phyloP scores from a whole-genome alignment of 208 protist species.

The Wallacemonas sp. region DNA sequence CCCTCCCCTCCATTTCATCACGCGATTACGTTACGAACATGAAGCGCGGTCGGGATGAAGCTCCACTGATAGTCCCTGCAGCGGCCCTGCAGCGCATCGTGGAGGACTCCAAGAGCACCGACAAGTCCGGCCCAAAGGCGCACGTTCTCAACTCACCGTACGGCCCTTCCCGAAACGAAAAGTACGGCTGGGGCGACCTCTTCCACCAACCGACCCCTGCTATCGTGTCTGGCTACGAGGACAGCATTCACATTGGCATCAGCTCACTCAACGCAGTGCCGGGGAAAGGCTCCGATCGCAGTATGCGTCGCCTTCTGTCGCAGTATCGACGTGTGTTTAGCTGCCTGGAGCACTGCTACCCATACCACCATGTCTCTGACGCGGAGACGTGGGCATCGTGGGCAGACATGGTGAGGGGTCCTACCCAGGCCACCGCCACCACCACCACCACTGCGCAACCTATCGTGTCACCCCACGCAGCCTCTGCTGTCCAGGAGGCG shows the following conservation, averaged over 20 bases:
- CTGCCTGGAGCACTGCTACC: conserved; percentile 83
- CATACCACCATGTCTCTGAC: conserved; percentile 62
- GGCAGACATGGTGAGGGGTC: conserved; percentile 40
- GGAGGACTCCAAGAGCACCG: conserved; percentile 34
- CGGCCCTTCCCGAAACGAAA: conserved; percentile 30
- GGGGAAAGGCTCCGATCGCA: conserved; percentile 42
- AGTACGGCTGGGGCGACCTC: conserved; percentile 66
- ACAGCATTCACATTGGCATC: conserved; percentile 69
- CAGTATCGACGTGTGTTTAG: conserved; percentile 67
- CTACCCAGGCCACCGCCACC: neutral
- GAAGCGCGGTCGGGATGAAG: neutral
- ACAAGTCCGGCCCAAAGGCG: conserved; percentile 10
- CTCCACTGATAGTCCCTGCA: neutral
- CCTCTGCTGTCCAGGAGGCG: neutral
- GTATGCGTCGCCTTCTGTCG: conserved; percentile 53
- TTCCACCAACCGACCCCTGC: conserved; percentile 40
- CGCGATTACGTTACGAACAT: neutral
- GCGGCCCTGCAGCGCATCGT: conserved; percentile 30
- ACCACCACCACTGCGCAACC: too few relatives aligned
- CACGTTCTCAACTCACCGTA: conserved; percentile 73
- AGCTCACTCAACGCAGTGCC: conserved; percentile 72
- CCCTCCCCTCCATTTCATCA: neutral
- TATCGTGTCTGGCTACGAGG: conserved; percentile 27
- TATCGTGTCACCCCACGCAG: neutral
- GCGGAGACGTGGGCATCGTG: conserved; percentile 50